Base-by-base conservation (phyloP, 169 alveolate species). In the Babesia bovis region DNA sequence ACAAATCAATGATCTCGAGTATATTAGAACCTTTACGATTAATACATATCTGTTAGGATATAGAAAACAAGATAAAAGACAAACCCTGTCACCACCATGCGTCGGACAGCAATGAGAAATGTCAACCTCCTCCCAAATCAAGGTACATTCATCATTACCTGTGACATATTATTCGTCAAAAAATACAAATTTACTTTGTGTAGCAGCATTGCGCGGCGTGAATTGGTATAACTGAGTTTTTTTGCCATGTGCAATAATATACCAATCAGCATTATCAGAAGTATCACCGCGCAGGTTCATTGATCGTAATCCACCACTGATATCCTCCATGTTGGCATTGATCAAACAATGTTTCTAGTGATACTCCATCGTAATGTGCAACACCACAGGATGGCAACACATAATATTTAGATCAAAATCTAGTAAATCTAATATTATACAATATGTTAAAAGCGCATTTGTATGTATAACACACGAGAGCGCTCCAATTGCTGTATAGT, bases 241-340 rank as follows among this genome's bases (percentile, higher is more conserved):
- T 56, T 78, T 78, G 33, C 87, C 66, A 55, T 65, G 76, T 9
- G 87, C 87, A 13, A 78, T 70, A 51, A 78, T 49, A 38, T 52
- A 69, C 87, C 87, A 78, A 47, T 78, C 66, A 23, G 65, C 44
- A 36, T 17, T 15, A 9, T 49, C 32, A 17, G 19, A 6, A n/a
- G 75, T n/a, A 12, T 44, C 38, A 5, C 17, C 57, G 35, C 87
- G 63, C 53, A 78, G 25, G 26, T 70, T 67, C 25, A 78, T 56
- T 13, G 68, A 58, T 25, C 50, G 70, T 32, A 78, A 15, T 33
- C 38, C 40, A 17, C 47, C 77, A 4, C 69, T 17, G 5, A 78
- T 33, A n/a, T 26, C 68, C 28, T 68, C 82, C 87, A 78, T 78
- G 42, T 59, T 56, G 13, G 19, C 52, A 30, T 9, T n/a, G 44